Conservation (phyloP, 108 stramenopile species). For the Hondaea fermentalgiana region DNA sequence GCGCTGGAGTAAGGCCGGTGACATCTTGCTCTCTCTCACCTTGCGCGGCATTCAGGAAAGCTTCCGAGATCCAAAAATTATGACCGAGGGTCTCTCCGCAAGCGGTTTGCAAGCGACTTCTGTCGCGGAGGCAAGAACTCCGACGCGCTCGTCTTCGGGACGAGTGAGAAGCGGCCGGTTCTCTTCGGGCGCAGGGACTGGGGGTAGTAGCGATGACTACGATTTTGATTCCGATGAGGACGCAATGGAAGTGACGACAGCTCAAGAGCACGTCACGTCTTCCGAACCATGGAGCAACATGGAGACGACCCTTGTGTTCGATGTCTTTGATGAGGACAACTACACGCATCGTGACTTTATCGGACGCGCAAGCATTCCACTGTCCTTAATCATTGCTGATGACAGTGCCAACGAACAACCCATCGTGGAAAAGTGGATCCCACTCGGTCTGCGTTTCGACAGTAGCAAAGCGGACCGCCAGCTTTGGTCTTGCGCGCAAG, state of each 20-base stretch:
- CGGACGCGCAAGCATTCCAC: not conserved
- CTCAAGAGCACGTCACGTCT: not conserved
- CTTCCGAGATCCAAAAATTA: not conserved
- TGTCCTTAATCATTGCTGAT: not conserved
- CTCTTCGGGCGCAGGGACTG: not conserved
- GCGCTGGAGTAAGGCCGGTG: not conserved
- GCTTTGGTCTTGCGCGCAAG: not conserved
- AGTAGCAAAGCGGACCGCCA: slow-evolving; percentile 8
- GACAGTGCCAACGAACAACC: not conserved
- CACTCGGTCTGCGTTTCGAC: not conserved
- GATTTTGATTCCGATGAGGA: not conserved
- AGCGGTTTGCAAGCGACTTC: not conserved
- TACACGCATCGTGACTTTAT: slow-evolving; percentile 6
- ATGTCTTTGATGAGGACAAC: slow-evolving; percentile 14
- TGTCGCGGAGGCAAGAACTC: too few relatives aligned
- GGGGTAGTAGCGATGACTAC: not conserved
- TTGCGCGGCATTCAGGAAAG: not conserved
- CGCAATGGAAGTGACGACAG: not conserved
- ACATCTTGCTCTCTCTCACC: not conserved
- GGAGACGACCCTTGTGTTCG: not conserved
- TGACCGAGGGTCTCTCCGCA: not conserved
- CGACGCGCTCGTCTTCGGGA: too few relatives aligned
- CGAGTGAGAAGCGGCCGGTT: not conserved
- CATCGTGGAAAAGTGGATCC: not conserved
- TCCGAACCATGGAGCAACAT: not conserved